Evolutionary conservation across 1,284 basidiomycete genomes (phyloP), one percentile per base, ranked within the genome.

Genomic region (Rhodotorula sp.): DNA sequence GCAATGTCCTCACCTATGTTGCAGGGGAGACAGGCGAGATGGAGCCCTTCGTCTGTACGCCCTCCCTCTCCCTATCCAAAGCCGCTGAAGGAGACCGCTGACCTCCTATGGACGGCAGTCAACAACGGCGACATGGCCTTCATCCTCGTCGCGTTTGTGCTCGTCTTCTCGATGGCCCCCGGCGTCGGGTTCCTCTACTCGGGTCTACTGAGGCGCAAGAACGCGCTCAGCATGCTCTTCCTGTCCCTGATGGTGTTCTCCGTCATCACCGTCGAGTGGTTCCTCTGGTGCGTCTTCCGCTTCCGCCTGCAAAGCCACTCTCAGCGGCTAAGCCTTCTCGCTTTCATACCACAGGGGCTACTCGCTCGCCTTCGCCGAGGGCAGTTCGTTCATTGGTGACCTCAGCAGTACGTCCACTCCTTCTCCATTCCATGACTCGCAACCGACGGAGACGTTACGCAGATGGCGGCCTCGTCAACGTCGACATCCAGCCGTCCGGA

Each of bases 391-490:
- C 78, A 85, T 87, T 73, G 85, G 86, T 53, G 77, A 85, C 78
- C 79, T 87, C 22, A 51, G n/a, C n/a, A n/a, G 48, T 50, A 25
- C 48, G 48, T 27, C 25, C 48, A n/a, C 13, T 46, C 15, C 4
- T n/a, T 13, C 25, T 5, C 27, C 48, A 27, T 7, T 9, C 19
- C 25, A 6, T 13, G 25, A 25, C 4, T 5, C 48, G 25, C 10
- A 50, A 12, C 48, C 27, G 48, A 50, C 48, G 9, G n/a, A 6
- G 19, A 3, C 9, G 8, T 22, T 50, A 10, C 48, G 75, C 85
- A 19, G 88, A 97, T 82, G 97, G 97, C 79, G 91, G 87, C 48
- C 86, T 98, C 76, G 92, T 88, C 76, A 86, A 86, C 71, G 92
- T 97, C 46, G 86, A 93, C 59, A 89, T 87, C 25, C 82, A 88